Percentiles rank a stretch among this genome's conserved stretches.
phyloP scores from a whole-genome alignment of 192 early-diverging fungal genomes.

The Funneliformis geosporum region DNA sequence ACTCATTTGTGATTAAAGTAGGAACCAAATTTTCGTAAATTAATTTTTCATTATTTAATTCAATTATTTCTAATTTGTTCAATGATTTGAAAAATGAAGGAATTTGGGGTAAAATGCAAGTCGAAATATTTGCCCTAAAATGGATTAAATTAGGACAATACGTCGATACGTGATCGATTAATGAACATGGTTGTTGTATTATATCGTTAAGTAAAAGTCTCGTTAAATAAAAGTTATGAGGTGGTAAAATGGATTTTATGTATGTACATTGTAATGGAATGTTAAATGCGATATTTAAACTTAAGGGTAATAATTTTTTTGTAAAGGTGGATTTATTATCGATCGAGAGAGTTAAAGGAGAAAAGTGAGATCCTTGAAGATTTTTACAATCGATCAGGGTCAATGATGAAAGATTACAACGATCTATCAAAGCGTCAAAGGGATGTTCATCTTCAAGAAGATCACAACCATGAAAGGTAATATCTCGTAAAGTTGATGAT shows the following conservation, averaged over 20 bases:
- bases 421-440: background rate
- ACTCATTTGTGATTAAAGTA: background rate
- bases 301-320: too few species aligned
- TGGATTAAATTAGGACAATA: background rate
- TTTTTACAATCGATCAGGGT: background rate
- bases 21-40: background rate
- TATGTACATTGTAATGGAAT: background rate
- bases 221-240: background rate
- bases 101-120: background rate
- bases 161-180: background rate
- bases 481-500: background rate
- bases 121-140: background rate
- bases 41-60: background rate
- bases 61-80: background rate
- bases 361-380: background rate
- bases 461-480: background rate
- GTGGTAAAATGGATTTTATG: background rate
- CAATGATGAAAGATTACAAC: background rate
- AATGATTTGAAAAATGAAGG: background rate
- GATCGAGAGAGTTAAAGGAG: background rate
- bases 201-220: background rate
- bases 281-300: background rate
- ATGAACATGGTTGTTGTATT: background rate
- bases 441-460: background rate
- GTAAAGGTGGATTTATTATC: background rate